Conservation (phyloP, 768 basidiomycete species). For the Amylocystis lapponica region DNA sequence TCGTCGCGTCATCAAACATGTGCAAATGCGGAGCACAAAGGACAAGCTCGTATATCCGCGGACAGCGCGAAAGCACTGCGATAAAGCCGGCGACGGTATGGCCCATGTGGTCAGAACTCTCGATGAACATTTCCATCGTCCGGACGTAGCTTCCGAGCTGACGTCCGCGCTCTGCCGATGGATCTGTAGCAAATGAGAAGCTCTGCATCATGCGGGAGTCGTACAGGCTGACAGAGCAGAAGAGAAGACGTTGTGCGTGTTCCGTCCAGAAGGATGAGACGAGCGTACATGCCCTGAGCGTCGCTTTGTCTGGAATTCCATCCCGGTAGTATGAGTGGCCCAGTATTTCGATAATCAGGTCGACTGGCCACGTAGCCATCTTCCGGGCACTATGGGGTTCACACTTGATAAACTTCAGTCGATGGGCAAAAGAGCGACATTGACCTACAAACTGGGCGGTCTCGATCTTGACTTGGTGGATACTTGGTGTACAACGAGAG, state of each 20-base stretch:
- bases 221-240: conserved; percentile 10
- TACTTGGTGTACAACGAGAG: too few relatives aligned
- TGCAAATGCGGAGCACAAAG: conserved; percentile 22
- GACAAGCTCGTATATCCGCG: conserved; percentile 29
- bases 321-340: conserved; percentile 15
- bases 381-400: too few relatives aligned
- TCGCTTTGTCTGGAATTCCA: conserved; percentile 9
- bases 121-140: conserved; percentile 11
- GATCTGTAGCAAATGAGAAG: conserved; percentile 7
- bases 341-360: conserved; percentile 14
- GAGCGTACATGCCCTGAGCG: conserved; percentile 15
- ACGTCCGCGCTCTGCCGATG: conserved; percentile 3
- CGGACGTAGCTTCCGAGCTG: conserved; percentile 12
- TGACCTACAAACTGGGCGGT: too few relatives aligned
- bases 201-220: background rate
- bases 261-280: conserved; percentile 17
- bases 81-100: conserved; percentile 8
- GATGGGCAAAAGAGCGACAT: too few relatives aligned
- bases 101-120: background rate
- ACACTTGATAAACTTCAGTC: too few relatives aligned
- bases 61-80: conserved; percentile 23
- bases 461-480: too few relatives aligned
- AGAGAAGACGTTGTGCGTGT: conserved; percentile 19
- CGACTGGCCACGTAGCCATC: too few relatives aligned
- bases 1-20: conserved; percentile 19